Evolutionary conservation across 805 yeast species (phyloP).

Genomic region (Candida vartiovaarae): DNA sequence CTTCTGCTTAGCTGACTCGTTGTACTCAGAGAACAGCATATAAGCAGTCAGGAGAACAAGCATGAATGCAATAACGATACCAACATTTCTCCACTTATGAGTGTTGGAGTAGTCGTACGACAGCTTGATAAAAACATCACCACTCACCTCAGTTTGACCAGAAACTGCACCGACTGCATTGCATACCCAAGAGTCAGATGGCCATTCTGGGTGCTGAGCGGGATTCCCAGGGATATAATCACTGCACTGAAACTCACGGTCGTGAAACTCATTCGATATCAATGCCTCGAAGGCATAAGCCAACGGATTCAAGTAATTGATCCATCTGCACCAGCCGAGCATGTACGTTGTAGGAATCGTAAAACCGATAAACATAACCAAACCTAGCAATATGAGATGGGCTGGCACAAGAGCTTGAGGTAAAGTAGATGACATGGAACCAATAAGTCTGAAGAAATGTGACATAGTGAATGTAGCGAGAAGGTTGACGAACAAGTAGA

Average conservation of each 20-base stretch:
- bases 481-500: constrained; percentile 37
- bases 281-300: constrained; percentile 54
- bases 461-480: constrained; percentile 46
- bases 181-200: constrained; percentile 38
- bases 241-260: constrained; percentile 40
- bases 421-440: constrained; percentile 40
- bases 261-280: constrained; percentile 51
- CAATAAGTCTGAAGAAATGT: constrained; percentile 48
- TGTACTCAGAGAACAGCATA: constrained; percentile 46
- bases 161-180: constrained; percentile 68
- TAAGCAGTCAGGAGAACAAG: constrained; percentile 49
- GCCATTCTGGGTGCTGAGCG: constrained; percentile 18
- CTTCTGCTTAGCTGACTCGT: constrained; percentile 57
- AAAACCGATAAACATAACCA: constrained; percentile 52
- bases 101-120: constrained; percentile 37
- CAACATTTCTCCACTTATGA: constrained; percentile 60
- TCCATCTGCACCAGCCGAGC: constrained; percentile 64
- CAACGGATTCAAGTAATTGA: constrained; percentile 52
- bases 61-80: constrained; percentile 51
- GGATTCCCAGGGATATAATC: constrained; percentile 38
- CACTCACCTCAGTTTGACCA: constrained; percentile 35
- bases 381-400: constrained; percentile 38
- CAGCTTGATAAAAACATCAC: constrained; percentile 33
- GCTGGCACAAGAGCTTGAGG: constrained; percentile 56
- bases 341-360: constrained; percentile 48